Evolutionary conservation across 768 basidiomycete genomes (phyloP).

Genomic region (Psilocybe cubensis): DNA sequence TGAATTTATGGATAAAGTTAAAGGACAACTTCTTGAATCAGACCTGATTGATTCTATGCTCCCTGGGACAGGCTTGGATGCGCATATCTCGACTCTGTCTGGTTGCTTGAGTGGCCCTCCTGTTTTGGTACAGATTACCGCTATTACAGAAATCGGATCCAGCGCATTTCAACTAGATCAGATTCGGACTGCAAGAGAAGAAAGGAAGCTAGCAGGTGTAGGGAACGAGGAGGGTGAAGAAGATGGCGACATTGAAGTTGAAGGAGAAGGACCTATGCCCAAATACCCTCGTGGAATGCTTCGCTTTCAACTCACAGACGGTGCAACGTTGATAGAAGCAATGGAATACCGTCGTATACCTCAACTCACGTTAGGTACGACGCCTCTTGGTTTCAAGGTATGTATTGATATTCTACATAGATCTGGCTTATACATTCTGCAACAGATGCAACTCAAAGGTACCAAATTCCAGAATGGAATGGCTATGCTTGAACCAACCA

Average conservation of each 20-base stretch:
- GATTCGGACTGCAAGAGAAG: constrained; percentile 63
- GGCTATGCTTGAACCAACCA: constrained; percentile 76
- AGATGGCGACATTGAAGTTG: constrained; percentile 59
- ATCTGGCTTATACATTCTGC: not conserved
- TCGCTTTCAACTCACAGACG: constrained; percentile 77
- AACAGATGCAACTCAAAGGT: constrained; percentile 65
- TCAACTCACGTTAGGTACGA: constrained; percentile 71
- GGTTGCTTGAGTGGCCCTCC: constrained; percentile 44
- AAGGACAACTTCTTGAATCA: constrained; percentile 72
- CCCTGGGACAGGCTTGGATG: constrained; percentile 68
- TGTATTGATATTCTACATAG: constrained; percentile 5
- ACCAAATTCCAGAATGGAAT: constrained; percentile 71
- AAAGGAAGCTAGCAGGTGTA: constrained; percentile 61
- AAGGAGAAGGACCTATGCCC: constrained; percentile 77
- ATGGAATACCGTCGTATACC: constrained; percentile 78
- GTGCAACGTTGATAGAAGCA: constrained; percentile 65
- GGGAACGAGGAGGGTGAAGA: constrained; percentile 47
- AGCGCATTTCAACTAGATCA: constrained; percentile 85
- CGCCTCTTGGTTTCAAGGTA: constrained; percentile 86
- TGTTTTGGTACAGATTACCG: constrained; percentile 74
- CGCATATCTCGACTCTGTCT: constrained; percentile 40
- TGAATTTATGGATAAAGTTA: constrained; percentile 57
- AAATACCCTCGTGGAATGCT: constrained; percentile 85
- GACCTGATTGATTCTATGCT: constrained; percentile 74
- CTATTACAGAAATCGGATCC: constrained; percentile 82